Conservation (phyloP, 805 yeast species). For the Myxozyma lipomycoides region DNA sequence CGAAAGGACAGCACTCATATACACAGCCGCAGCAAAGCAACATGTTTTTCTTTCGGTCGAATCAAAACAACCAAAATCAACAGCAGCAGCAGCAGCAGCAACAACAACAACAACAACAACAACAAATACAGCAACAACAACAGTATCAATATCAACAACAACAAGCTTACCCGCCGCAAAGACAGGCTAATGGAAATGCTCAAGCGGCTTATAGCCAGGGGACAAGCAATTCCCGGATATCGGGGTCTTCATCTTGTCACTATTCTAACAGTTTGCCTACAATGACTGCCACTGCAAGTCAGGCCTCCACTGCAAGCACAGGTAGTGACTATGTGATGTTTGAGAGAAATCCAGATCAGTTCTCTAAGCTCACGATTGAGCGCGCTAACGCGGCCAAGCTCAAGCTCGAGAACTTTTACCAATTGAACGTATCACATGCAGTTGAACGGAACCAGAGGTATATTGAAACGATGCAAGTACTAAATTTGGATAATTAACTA, state of each 20-base stretch:
- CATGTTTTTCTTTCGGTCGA: not conserved
- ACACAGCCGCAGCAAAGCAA: constrained; percentile 12
- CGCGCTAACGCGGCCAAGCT: constrained; percentile 79
- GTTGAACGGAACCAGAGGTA: constrained; percentile 88
- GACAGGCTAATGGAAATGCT: constrained; percentile 5
- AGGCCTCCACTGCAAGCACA: not conserved
- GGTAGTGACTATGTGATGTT: constrained; percentile 57
- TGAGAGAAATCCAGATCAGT: constrained; percentile 75
- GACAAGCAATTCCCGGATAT: too few relatives aligned
- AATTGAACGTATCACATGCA: constrained; percentile 82
- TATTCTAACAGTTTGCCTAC: not conserved
- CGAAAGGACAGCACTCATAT: constrained; percentile 2
- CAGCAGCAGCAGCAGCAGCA: constrained; percentile 18
- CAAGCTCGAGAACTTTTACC: constrained; percentile 78
- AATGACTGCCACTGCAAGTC: not conserved
- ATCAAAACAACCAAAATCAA: constrained; percentile 15
- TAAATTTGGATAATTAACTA: not conserved
- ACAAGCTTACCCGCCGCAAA: constrained; percentile 26
- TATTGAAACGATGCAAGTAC: not conserved
- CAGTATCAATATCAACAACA: constrained; percentile 23
- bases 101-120: constrained; percentile 26
- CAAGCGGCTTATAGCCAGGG: constrained; percentile 5
- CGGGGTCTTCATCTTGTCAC: too few relatives aligned
- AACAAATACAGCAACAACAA: constrained; percentile 18
- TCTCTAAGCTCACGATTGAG: constrained; percentile 73